Evolutionary conservation across 1,284 basidiomycete species (phyloP), one percentile per base, ranked within the genome.

Genomic region (Malassezia globosa): DNA sequence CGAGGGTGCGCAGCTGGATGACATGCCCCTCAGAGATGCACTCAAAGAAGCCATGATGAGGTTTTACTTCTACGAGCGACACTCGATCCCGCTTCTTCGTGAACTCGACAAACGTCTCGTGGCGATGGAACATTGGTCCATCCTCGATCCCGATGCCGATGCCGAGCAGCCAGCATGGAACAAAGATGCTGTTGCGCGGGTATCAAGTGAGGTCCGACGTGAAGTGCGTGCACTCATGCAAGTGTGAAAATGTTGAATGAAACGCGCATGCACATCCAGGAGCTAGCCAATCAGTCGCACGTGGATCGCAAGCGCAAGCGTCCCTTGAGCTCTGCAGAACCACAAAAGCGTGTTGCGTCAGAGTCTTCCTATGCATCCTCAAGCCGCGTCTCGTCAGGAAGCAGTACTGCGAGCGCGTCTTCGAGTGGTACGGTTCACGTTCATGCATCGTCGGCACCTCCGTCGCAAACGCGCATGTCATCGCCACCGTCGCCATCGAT

Each of bases 1-100:
- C 35, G 37, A 29, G 5, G 50, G 50, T 18, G 33, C 31, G n/a
- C 39, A 42, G 46, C 37, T 48, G 11, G 58, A 61, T 22, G 10
- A 35, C 31, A 49, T 69, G 55, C 42, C 59, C 1, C 48, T 69
- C 19, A 52, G 47, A 8, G 42, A 59, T n/a, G 64, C 66, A 16
- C 54, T 70, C 10, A 63, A 69, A 40, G 66, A 69, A 37, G 61
- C 66, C 58, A 67, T 69, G 66, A 42, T 59, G 16, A 66, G 67
- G 29, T 70, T 70, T 55, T 70, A 70, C 59, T 58, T 65, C 14
- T 70, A 65, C 52, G 67, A 70, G 47, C 54, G 64, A 3, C 68
- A 69, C 55, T 64, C 66, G 8, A 61, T 70, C 7, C 67, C 67
- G 5, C 55, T 69, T 21, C 56, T 70, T 18, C 59, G 64, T 11